These are phyloP conservation scores for Fomitopsis schrenkii DNA, from an alignment of 1,284 basidiomycete species.

Conservation along the genomic window DNA sequence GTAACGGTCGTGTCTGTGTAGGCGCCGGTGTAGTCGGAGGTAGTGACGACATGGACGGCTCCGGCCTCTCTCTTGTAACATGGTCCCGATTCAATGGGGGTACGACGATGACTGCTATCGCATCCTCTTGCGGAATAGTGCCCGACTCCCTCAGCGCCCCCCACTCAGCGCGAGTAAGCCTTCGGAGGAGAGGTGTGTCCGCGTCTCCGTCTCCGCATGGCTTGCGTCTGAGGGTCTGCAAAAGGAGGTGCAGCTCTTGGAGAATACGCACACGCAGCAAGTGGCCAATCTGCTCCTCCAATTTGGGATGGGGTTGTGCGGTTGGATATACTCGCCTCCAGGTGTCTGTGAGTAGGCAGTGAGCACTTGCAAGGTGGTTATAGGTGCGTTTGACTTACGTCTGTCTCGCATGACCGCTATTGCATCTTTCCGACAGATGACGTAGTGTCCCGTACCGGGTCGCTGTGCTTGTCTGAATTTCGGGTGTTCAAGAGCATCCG, in stretches of 20 bases:
- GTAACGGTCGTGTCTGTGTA: slow-evolving; percentile 12
- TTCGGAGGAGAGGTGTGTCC: slow-evolving; percentile 44
- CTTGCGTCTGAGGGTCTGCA: slow-evolving; percentile 33
- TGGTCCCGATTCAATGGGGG: slow-evolving; percentile 63
- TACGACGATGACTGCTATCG: slow-evolving; percentile 60
- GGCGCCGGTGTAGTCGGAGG: slow-evolving; percentile 29
- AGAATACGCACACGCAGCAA: slow-evolving; percentile 66
- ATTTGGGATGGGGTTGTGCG: slow-evolving; percentile 34
- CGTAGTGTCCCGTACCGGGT: slow-evolving; percentile 43
- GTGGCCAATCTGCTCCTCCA: slow-evolving; percentile 50
- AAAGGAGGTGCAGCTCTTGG: slow-evolving; percentile 65
- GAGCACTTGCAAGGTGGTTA: neutral
- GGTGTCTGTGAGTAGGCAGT: slow-evolving; percentile 6
- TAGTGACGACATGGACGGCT: slow-evolving; percentile 34
- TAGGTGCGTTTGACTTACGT: slow-evolving; percentile 24
- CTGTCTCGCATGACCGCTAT: slow-evolving; percentile 32
- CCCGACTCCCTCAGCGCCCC: slow-evolving; percentile 42
- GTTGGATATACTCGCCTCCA: slow-evolving; percentile 1
- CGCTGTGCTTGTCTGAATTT: slow-evolving; percentile 43
- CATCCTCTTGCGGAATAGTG: slow-evolving; percentile 45
- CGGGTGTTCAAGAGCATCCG: slow-evolving; percentile 67
- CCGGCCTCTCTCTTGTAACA: slow-evolving; percentile 40
- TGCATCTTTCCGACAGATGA: slow-evolving; percentile 52
- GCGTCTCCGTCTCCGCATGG: slow-evolving; percentile 13
- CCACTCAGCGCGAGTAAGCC: slow-evolving; percentile 62